These are phyloP conservation scores for Cinnamomum micranthum DNA, from an alignment of 164 flowering plant genomes.

Conservation along the genomic window DNA sequence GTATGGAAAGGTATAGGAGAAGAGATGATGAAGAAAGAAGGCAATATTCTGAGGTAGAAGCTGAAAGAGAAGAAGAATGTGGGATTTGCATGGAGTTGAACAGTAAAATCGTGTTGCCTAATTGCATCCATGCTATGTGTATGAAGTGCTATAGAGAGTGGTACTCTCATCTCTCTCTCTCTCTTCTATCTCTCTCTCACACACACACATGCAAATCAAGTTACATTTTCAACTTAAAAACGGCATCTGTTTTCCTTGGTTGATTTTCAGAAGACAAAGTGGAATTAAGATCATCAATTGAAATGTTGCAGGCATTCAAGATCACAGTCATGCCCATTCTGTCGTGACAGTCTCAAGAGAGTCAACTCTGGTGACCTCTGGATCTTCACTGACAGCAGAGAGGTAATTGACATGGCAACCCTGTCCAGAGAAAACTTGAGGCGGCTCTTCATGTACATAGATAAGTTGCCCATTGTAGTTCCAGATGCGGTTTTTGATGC, in stretches of 20 bases:
- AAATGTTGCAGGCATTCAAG: constrained; percentile 49
- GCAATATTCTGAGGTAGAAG: constrained; percentile 48
- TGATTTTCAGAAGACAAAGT: not conserved
- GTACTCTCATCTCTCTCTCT: constrained; percentile 34
- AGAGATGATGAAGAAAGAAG: constrained; percentile 55
- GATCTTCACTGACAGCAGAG: constrained; percentile 52
- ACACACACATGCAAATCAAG: not conserved
- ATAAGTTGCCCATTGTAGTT: constrained; percentile 45
- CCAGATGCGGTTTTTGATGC: constrained; percentile 43
- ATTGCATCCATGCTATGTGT: constrained; percentile 89
- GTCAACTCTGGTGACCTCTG: constrained; percentile 66
- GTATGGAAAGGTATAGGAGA: constrained; percentile 67
- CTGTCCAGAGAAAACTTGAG: constrained; percentile 63
- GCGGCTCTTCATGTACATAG: constrained; percentile 60
- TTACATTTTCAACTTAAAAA: too few species aligned
- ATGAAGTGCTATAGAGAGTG: constrained; percentile 87
- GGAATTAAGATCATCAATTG: not conserved
- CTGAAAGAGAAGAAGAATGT: constrained; percentile 93
- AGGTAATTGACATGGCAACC: constrained; percentile 51
- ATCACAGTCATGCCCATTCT: constrained; percentile 92
- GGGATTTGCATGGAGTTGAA: constrained; percentile 96
- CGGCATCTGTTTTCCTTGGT: not conserved
- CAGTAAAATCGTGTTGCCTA: constrained; percentile 77
- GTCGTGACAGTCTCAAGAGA: constrained; percentile 68
- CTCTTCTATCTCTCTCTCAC: not conserved